phyloP scores from a whole-genome alignment of 345 rosid genomes.

The Moringa oleifera region DNA sequence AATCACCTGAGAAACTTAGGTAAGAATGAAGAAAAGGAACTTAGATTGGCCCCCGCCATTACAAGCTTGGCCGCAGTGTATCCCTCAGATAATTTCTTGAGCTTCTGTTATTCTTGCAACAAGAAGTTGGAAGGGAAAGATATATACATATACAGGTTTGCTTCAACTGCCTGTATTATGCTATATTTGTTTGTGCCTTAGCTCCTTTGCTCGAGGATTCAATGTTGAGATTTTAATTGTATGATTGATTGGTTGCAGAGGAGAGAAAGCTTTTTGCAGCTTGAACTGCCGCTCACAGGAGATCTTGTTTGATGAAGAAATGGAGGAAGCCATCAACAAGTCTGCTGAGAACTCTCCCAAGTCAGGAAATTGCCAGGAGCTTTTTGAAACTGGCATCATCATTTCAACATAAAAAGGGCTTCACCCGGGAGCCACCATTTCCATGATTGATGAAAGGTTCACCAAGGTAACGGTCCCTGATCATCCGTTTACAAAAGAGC shows the following conservation, averaged over 20 bases:
- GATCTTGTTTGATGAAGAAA: conserved; percentile 53
- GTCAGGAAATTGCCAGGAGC: conserved; percentile 22
- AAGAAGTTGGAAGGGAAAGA: conserved; percentile 62
- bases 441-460: conserved; percentile 27
- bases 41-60: conserved; percentile 9
- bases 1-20: conserved; percentile 22
- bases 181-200: too few relatives aligned
- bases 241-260: conserved; percentile 40
- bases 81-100: conserved; percentile 46
- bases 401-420: conserved; percentile 13
- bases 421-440: conserved; percentile 13
- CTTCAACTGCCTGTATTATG: conserved; percentile 2
- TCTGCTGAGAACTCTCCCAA: conserved; percentile 21
- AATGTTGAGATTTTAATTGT: background rate
- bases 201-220: background rate
- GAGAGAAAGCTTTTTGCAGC: conserved; percentile 86
- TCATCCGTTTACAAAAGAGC: conserved; percentile 63
- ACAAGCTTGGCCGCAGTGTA: conserved; percentile 14
- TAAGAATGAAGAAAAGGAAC: conserved; percentile 17
- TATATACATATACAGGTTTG: conserved; percentile 78
- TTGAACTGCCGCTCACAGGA: conserved; percentile 54
- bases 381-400: conserved; percentile 32
- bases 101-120: conserved; percentile 66
- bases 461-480: conserved; percentile 19
- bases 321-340: conserved; percentile 26